phyloP scores from a whole-genome alignment of 2,329 filamentous ascomycete genomes.

The Trichoderma pleuroti region DNA sequence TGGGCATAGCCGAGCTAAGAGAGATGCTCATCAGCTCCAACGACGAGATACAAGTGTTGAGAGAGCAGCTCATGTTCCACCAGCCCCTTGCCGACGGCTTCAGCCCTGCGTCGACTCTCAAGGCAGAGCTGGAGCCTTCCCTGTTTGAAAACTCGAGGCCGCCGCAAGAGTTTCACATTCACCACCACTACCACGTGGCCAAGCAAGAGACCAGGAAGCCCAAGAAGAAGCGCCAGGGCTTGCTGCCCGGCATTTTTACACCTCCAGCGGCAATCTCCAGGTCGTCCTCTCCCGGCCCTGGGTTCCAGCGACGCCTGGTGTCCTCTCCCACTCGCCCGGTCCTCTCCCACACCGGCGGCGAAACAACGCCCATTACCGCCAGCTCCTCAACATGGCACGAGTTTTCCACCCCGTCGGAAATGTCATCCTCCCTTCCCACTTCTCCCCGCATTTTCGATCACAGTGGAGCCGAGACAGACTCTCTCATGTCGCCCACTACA shows the following conservation, averaged over 20 bases:
- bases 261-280: conserved; percentile 42
- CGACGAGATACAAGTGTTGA: conserved; percentile 83
- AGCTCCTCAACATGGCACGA: conserved; percentile 50
- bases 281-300: conserved; percentile 40
- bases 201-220: conserved; percentile 60
- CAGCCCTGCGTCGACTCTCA: conserved; percentile 53
- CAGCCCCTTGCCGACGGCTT: conserved; percentile 57
- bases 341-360: conserved; percentile 41
- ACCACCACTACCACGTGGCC: conserved; percentile 84
- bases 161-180: conserved; percentile 81
- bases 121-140: conserved; percentile 64
- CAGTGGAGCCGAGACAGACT: conserved; percentile 56
- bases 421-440: conserved; percentile 71
- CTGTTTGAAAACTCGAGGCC: conserved; percentile 35
- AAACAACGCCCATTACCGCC: conserved; percentile 50
- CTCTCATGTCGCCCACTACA: conserved; percentile 79
- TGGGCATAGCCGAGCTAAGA: conserved; percentile 84
- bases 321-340: conserved; percentile 39
- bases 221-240: conserved; percentile 68
- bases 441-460: conserved; percentile 83
- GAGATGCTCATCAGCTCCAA: conserved; percentile 90
- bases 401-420: conserved; percentile 54
- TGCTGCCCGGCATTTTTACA: conserved; percentile 60
- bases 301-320: conserved; percentile 37
- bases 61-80: conserved; percentile 77